Percentiles rank a stretch among this genome's conserved stretches.
Evolutionary conservation across 2,329 filamentous ascomycete genomes (phyloP).

Genomic region (Stachybotrys elegans): DNA sequence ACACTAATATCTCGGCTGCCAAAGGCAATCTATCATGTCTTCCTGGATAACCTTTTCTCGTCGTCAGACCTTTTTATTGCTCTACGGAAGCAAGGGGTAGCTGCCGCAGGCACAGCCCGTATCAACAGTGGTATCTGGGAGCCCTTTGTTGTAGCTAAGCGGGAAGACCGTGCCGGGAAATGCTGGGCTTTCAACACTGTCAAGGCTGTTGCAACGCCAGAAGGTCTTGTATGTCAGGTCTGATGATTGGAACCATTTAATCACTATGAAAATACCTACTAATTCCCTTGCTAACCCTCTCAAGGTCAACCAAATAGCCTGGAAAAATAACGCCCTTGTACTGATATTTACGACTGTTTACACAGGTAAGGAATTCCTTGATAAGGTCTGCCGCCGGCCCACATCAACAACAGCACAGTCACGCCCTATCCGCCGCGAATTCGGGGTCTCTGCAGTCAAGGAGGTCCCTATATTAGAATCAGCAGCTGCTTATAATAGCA

Average conservation of each 20-base stretch:
- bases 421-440: not conserved
- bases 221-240: too few species aligned
- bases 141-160: constrained; percentile 2
- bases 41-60: not conserved
- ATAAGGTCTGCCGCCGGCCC: not conserved
- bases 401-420: not conserved
- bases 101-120: constrained; percentile 10
- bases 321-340: constrained; percentile 1
- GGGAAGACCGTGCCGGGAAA: not conserved
- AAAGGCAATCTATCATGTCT: not conserved
- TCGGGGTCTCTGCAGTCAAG: not conserved
- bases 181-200: not conserved
- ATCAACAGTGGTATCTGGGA: constrained; percentile 9
- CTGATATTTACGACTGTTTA: not conserved
- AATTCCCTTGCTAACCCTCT: constrained; percentile 5
- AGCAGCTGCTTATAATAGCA: not conserved
- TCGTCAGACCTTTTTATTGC: constrained; percentile 1
- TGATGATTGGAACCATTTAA: not conserved
- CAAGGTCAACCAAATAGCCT: not conserved
- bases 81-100: constrained; percentile 3
- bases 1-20: not conserved
- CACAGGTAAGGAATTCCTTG: not conserved
- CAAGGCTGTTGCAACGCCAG: not conserved
- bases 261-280: not conserved
- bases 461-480: not conserved